Evolutionary conservation across 495 filamentous ascomycete genomes (phyloP), one percentile per base, ranked within the genome.

Genomic region (Pseudevernia furfuracea): DNA sequence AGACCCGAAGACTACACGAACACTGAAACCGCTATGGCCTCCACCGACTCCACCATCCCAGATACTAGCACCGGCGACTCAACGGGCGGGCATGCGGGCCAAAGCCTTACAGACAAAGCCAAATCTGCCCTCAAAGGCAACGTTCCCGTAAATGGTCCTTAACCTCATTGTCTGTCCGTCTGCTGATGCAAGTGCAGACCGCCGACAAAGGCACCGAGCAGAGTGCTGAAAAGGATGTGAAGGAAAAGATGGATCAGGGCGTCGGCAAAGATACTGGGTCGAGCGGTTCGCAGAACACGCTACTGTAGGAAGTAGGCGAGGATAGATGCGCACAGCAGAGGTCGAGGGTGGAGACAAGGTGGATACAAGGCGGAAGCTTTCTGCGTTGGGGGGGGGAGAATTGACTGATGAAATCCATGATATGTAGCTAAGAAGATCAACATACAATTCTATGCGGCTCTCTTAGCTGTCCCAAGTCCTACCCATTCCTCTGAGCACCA

Each of bases 31-130:
- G 43, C 36, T 5, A 62, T 66, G 65, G 65, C 65, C n/a, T 66
- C 65, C 30, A 62, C 65, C 12, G 65, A 66, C 36, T 63, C 59
- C 53, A 66, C 65, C 14, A 53, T 66, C 39, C 65, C 59, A 0
- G 65, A 66, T 30, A 53, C 34, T 28, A 21, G 1, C 11, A 57
- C 60, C 12, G 65, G 65, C 30, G 65, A 66, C 39, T 56, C 59
- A 23, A 49, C 60, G 6, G 65, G 65, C 52, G 41, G 39, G 14
- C 65, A 62, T 25, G 59, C 39, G 17, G 65, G 59, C 34, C 60
- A 66, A 48, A 59, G 60, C 49, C 52, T 66, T 43, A 59, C 60
- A 7, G 65, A 66, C 30, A 66, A 66, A 60, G 65, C 65, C 14
- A 66, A 66, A 55, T 62, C 59, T 14, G 59, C n/a, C 4, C 37